Evolutionary conservation across 371 early-diverging fungal genomes (phyloP).

Genomic region (Mucor racemosus): DNA sequence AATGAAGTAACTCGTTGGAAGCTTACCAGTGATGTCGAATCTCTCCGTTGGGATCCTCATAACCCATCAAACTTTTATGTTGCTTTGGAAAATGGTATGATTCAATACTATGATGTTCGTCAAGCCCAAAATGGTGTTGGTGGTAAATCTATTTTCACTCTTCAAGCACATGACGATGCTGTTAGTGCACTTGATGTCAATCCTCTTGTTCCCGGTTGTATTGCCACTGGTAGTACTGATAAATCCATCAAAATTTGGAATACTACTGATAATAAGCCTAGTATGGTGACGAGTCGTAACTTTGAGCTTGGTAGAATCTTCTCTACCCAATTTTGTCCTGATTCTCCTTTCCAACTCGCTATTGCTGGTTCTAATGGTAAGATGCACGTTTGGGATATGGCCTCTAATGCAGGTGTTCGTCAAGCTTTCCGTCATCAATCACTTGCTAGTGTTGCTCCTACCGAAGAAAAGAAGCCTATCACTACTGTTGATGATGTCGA

Average conservation of each 20-base stretch:
- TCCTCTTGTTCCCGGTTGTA: slow-evolving; percentile 70
- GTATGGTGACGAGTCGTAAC: slow-evolving; percentile 81
- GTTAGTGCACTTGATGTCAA: slow-evolving; percentile 88
- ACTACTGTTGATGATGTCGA: slow-evolving; percentile 53
- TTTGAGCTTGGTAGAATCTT: slow-evolving; percentile 90
- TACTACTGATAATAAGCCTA: slow-evolving; percentile 72
- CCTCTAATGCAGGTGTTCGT: slow-evolving; percentile 82
- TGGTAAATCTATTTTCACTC: slow-evolving; percentile 74
- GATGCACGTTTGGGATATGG: slow-evolving; percentile 90
- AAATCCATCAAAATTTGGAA: slow-evolving; percentile 94
- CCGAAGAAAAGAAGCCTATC: slow-evolving; percentile 48
- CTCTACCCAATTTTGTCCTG: slow-evolving; percentile 83
- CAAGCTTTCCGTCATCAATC: slow-evolving; percentile 62
- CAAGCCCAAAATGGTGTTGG: slow-evolving; percentile 42
- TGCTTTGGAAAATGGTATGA: slow-evolving; percentile 87
- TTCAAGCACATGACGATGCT: slow-evolving; percentile 93
- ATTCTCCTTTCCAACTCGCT: slow-evolving; percentile 83
- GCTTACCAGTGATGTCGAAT: slow-evolving; percentile 89
- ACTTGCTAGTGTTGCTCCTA: slow-evolving; percentile 26
- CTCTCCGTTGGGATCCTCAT: slow-evolving; percentile 88
- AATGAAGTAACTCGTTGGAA: slow-evolving; percentile 63
- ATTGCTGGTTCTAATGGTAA: slow-evolving; percentile 89
- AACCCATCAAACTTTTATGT: slow-evolving; percentile 77
- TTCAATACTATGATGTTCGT: slow-evolving; percentile 89
- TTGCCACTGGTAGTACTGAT: slow-evolving; percentile 94